Evolutionary conservation across 768 basidiomycete species (phyloP).

Genomic region (Kwoniella mangroviensis): DNA sequence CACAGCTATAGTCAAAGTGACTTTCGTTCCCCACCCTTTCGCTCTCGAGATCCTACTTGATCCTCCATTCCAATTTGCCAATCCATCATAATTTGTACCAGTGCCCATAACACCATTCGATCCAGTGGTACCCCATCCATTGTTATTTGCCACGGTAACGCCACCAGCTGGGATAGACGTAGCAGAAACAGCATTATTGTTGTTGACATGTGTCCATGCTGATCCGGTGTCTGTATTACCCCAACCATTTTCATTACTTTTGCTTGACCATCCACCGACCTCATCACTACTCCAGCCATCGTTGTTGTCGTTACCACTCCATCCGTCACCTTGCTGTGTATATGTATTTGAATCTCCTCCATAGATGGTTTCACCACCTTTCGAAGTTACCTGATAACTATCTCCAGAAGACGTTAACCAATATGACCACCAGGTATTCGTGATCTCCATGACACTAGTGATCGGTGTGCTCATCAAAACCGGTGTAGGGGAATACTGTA

Average conservation of each 20-base stretch:
- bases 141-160: background rate
- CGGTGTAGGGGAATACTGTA: conserved; percentile 43
- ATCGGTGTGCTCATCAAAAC: conserved; percentile 27
- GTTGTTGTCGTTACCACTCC: background rate
- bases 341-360: conserved; percentile 11
- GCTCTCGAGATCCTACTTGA: background rate
- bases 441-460: conserved; percentile 28
- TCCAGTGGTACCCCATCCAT: conserved; percentile 9
- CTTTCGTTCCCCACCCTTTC: background rate
- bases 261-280: background rate
- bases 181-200: conserved; percentile 11
- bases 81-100: background rate
- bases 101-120: background rate
- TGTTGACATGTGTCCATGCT: conserved; percentile 23
- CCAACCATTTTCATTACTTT: background rate
- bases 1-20: background rate
- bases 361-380: conserved; percentile 6
- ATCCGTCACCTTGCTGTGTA: background rate
- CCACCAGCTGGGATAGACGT: background rate
- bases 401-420: conserved; percentile 29
- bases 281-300: background rate
- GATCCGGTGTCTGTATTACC: conserved; percentile 6
- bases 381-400: conserved; percentile 12
- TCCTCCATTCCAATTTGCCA: conserved; percentile 17
- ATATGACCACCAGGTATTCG: conserved; percentile 35